These are phyloP conservation scores for Brassica hybrid DNA, from an alignment of 441 rosid genomes.

Conservation along the genomic window DNA sequence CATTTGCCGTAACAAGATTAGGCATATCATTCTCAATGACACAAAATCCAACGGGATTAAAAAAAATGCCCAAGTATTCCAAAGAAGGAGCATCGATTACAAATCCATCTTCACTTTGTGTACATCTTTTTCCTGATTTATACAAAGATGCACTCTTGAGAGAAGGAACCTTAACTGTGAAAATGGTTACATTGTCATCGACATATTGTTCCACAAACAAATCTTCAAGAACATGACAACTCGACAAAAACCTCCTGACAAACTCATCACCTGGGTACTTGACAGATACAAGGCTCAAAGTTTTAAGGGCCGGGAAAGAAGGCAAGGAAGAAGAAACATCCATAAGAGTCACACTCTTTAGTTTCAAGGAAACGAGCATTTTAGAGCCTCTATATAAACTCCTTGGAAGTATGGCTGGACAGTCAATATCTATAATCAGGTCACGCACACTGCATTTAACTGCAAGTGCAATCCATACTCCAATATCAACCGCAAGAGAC, in stretches of 20 bases:
- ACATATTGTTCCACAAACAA: background rate
- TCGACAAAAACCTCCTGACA: background rate
- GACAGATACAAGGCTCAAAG: background rate
- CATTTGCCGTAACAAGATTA: slow-evolving; percentile 6
- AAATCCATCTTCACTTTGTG: background rate
- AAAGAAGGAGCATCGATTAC: slow-evolving; percentile 18
- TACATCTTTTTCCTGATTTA: background rate
- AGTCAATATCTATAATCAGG: background rate
- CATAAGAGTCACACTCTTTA: background rate
- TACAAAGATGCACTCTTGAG: background rate
- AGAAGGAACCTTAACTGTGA: background rate
- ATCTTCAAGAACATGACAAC: background rate
- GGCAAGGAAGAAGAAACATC: background rate
- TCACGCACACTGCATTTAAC: background rate
- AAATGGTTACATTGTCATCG: background rate
- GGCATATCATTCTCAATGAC: background rate
- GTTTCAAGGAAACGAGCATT: slow-evolving; percentile 1
- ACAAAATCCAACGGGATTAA: no score
- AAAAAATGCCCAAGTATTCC: background rate
- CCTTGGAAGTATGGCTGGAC: background rate
- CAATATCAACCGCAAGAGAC: background rate
- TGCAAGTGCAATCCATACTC: background rate
- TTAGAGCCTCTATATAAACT: background rate
- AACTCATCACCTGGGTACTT: slow-evolving; percentile 12
- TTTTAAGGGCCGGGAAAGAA: slow-evolving; percentile 20